Conservation (phyloP, 148 eudicot species). For the Chenopodium suecicum region DNA sequence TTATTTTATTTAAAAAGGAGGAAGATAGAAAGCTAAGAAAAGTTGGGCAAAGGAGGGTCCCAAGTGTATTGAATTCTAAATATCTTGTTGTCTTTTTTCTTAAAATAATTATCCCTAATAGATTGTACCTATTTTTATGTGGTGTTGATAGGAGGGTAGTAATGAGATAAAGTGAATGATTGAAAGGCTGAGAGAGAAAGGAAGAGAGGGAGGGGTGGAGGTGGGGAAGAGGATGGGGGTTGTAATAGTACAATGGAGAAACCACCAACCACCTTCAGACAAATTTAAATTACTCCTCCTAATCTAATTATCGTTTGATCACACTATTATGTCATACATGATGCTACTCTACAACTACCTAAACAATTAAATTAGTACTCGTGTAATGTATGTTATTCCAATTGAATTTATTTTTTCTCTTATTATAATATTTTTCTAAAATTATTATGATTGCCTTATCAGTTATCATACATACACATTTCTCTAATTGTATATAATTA, state of each 20-base stretch:
- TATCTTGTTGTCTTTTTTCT: constrained; percentile 43
- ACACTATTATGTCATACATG: constrained; percentile 1
- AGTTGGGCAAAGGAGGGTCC: constrained; percentile 20
- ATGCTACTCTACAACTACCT: neutral
- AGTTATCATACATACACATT: too few relatives aligned
- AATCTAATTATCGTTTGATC: neutral
- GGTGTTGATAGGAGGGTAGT: constrained; percentile 29
- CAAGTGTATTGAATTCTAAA: constrained; percentile 27
- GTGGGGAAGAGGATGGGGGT: neutral
- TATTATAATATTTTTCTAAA: neutral
- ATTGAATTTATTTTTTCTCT: neutral
- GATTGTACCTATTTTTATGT: constrained; percentile 6
- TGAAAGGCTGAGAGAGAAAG: constrained; percentile 23
- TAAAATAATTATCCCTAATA: neutral
- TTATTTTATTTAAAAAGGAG: neutral
- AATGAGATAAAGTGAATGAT: constrained; percentile 34
- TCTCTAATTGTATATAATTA: neutral
- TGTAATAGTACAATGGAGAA: constrained; percentile 25
- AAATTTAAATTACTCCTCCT: constrained; percentile 12
- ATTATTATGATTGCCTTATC: neutral
- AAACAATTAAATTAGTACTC: neutral
- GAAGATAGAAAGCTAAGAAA: constrained; percentile 3
- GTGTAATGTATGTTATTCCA: neutral
- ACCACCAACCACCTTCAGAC: constrained; percentile 36
- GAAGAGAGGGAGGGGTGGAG: neutral